Percentiles rank a stretch among this genome's conserved stretches.
These are phyloP conservation scores for Ricinus communis DNA, from an alignment of 345 rosid genomes.

Conservation along the genomic window DNA sequence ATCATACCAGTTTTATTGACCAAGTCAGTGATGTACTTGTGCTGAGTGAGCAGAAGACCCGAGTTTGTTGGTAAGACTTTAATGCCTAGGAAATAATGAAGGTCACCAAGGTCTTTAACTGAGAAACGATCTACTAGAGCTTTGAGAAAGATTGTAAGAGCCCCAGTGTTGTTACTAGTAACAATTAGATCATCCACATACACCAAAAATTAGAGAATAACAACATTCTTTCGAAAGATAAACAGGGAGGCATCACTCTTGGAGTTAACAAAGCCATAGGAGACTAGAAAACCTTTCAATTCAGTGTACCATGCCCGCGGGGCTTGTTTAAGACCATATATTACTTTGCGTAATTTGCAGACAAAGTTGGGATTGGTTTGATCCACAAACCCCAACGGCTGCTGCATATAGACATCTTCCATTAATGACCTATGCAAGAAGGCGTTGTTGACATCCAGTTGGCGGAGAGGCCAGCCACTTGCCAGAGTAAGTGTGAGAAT, in stretches of 20 bases:
- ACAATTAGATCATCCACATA: constrained; percentile 3
- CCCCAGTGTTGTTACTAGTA: neutral
- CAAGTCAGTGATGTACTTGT: neutral
- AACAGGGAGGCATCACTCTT: neutral
- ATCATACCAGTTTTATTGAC: neutral
- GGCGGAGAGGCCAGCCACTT: neutral
- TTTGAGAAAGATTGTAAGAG: neutral
- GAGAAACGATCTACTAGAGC: neutral
- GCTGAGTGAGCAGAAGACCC: neutral
- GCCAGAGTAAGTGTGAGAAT: neutral
- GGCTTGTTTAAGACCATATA: constrained; percentile 10
- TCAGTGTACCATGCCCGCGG: neutral
- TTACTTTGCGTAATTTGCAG: neutral
- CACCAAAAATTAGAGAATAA: neutral
- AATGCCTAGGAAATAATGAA: neutral
- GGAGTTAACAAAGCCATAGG: neutral
- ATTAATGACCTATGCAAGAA: neutral
- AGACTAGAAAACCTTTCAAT: neutral
- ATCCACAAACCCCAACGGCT: neutral
- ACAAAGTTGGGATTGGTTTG: neutral
- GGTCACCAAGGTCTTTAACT: neutral
- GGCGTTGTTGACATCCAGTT: neutral
- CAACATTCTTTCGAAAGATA: too few species aligned
- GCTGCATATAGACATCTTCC: neutral
- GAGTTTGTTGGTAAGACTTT: neutral